Conservation (phyloP, 2,329 filamentous ascomycete genomes). For the Diaporthe sp. region DNA sequence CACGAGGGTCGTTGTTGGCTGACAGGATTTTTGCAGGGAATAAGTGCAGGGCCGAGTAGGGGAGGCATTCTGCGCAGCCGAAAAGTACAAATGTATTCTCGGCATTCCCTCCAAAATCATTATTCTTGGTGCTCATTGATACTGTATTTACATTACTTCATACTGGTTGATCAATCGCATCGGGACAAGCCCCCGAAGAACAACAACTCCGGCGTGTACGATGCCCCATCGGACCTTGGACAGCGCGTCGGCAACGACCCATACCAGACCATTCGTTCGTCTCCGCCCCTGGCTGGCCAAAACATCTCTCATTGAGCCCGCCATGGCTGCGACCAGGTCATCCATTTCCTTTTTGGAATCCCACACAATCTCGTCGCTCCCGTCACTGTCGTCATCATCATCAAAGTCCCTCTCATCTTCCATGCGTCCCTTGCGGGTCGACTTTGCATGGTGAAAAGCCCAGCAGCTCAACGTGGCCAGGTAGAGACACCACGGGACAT, state of each 20-base stretch:
- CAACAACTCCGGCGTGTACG: conserved; percentile 71
- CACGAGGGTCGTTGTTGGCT: neutral
- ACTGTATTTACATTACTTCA: conserved; percentile 30
- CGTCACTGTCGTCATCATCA: conserved; percentile 45
- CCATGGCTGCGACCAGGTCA: conserved; percentile 54
- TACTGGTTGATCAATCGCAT: conserved; percentile 48
- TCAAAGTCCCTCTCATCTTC: neutral
- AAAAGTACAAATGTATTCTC: neutral
- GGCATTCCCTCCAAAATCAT: neutral
- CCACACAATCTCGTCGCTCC: conserved; percentile 60
- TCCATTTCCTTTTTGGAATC: conserved; percentile 63
- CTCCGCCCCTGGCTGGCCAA: conserved; percentile 56
- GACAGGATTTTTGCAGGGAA: neutral
- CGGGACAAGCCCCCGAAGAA: conserved; percentile 56
- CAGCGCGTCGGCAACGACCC: conserved; percentile 67
- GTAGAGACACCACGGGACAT: conserved; percentile 73
- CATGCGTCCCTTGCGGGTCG: conserved; percentile 42
- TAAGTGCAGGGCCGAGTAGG: neutral
- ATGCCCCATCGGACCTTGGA: conserved; percentile 72
- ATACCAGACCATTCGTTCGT: conserved; percentile 64
- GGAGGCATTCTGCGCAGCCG: neutral
- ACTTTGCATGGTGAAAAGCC: conserved; percentile 64
- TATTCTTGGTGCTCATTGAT: neutral
- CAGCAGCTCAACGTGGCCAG: conserved; percentile 69
- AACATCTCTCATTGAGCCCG: conserved; percentile 52